Evolutionary conservation across 2,329 filamentous ascomycete species (phyloP).

Genomic region (Aspergillus thermomutatus): DNA sequence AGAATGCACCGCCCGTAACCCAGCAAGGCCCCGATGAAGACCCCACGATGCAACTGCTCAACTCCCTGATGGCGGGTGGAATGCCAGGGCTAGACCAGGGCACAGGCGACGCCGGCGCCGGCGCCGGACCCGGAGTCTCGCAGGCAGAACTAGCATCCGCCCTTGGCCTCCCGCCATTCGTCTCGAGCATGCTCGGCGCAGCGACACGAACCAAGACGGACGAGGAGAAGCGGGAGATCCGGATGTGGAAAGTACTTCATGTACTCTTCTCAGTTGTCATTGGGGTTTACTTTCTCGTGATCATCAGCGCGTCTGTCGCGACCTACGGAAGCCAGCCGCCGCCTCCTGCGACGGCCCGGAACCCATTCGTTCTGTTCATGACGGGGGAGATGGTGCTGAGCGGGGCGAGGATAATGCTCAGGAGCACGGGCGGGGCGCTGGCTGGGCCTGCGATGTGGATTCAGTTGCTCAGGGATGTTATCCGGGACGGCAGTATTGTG

Average conservation of each 20-base stretch:
- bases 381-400: slow-evolving; percentile 46
- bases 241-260: slow-evolving; percentile 57
- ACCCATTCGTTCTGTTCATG: slow-evolving; percentile 44
- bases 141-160: slow-evolving; percentile 37
- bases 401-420: slow-evolving; percentile 33
- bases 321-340: slow-evolving; percentile 40
- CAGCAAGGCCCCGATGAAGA: slow-evolving; percentile 26
- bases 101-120: slow-evolving; percentile 4
- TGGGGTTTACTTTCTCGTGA: slow-evolving; percentile 50
- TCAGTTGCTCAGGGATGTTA: slow-evolving; percentile 37
- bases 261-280: slow-evolving; percentile 55
- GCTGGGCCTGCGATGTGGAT: slow-evolving; percentile 31
- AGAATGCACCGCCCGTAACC: slow-evolving; percentile 19
- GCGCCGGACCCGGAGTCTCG: slow-evolving; percentile 11
- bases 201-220: slow-evolving; percentile 36
- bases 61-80: slow-evolving; percentile 31
- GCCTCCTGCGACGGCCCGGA: slow-evolving; percentile 43
- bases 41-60: slow-evolving; percentile 37
- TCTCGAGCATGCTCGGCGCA: slow-evolving; percentile 39
- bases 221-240: slow-evolving; percentile 32
- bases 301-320: slow-evolving; percentile 34
- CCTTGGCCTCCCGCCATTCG: slow-evolving; percentile 41
- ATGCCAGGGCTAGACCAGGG: slow-evolving; percentile 24
- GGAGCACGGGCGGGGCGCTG: slow-evolving; percentile 21
- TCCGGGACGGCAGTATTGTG: slow-evolving; percentile 44